Percentiles rank a stretch among this genome's conserved stretches.
Evolutionary conservation across 768 basidiomycete species (phyloP).

Genomic region (Suillus subaureus): DNA sequence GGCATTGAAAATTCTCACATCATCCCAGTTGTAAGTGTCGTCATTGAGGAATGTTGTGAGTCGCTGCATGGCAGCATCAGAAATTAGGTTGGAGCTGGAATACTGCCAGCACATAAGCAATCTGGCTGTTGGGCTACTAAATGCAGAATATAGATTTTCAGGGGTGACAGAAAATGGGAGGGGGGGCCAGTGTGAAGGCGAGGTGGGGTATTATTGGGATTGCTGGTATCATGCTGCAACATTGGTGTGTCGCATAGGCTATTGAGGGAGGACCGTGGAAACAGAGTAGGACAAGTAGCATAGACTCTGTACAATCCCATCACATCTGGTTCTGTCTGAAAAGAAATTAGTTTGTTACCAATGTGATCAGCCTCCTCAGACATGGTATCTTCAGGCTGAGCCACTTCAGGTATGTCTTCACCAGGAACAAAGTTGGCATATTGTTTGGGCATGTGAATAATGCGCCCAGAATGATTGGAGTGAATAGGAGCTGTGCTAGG

Average conservation of each 20-base stretch:
- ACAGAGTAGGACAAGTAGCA: neutral
- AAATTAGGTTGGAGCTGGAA: neutral
- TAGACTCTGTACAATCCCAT: neutral
- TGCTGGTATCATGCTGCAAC: neutral
- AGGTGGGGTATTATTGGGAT: neutral
- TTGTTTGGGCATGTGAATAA: constrained; percentile 3
- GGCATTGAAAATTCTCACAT: constrained; percentile 24
- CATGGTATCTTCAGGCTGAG: neutral
- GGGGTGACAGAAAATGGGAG: neutral
- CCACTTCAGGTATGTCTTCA: neutral
- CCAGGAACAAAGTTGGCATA: constrained; percentile 10
- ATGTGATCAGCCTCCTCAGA: neutral
- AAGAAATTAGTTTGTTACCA: neutral
- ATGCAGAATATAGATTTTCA: neutral
- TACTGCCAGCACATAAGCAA: neutral
- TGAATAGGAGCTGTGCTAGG: too few relatives aligned
- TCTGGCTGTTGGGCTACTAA: neutral
- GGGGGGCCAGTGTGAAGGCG: neutral
- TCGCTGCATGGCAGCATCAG: constrained; percentile 13
- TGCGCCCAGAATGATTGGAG: neutral
- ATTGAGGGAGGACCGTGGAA: neutral
- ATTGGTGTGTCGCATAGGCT: neutral
- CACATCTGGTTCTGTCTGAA: neutral
- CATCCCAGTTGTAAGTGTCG: constrained; percentile 17
- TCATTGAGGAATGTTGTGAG: too few relatives aligned